Base-by-base conservation (phyloP, 306 rosid genomes). In the Mimosa pudica region DNA sequence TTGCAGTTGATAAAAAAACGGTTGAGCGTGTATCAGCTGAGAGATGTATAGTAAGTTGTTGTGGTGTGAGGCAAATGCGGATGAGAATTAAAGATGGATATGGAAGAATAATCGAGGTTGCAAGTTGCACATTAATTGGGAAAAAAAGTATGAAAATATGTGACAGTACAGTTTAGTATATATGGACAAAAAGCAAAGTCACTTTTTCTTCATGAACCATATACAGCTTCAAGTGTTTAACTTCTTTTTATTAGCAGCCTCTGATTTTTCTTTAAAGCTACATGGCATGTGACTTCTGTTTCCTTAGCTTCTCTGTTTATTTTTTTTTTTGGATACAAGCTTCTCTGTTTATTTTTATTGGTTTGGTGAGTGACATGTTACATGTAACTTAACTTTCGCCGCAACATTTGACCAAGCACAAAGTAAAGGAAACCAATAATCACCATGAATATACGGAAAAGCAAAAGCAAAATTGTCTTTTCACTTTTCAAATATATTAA, bases 351-450 rank as follows among this genome's bases (percentile, higher is more conserved):
- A n/a, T 57, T 18, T 57, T 17, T 17, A 55, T 55, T 7, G 63
- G 18, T 57, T 7, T 20, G 33, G 33, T 57, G 3, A 57, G 63
- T 18, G 33, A 2, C 62, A 55, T 16, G 55, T 4, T 8, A 10
- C 3, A 54, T 55, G 63, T 57, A 18, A 57, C 63, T 57, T n/a
- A 7, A 7, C 63, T 57, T 80, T 74, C 36, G 85, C 83, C 77
- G 87, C 75, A 55, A 86, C 78, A 47, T 80, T 86, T 82, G 89
- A 83, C 86, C 80, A 72, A 18, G 18, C 66, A 33, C 16, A 33
- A 46, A 51, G 30, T 24, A 24, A 24, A 24, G 30, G 30, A 24
- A 24, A 24, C 30, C 30, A 24, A 24, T n/a, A n/a, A 55, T 13
- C 18, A 49, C 52, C 3, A 64, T 14, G 54, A 8, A 33, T 17